Conservation (phyloP, 768 basidiomycete genomes). For the Russula vinacea region DNA sequence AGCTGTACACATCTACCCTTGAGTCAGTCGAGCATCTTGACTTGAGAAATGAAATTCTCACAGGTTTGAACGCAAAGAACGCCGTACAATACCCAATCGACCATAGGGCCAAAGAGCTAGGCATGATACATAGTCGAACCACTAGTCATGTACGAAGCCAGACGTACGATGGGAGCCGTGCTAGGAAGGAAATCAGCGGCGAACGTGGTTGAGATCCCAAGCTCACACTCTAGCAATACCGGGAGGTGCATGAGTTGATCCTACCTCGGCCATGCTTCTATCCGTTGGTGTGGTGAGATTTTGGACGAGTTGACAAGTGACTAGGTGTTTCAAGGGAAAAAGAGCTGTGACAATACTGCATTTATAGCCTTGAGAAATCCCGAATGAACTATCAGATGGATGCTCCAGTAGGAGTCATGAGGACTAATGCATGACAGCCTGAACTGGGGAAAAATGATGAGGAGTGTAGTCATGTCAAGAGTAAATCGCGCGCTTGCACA, state of each 20-base stretch:
- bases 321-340: neutral
- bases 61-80: slow-evolving; percentile 15
- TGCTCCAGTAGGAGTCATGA: neutral
- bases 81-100: slow-evolving; percentile 17
- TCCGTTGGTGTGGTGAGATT: neutral
- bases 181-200: neutral
- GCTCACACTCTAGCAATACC: slow-evolving; percentile 10
- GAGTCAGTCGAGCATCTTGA: neutral
- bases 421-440: neutral
- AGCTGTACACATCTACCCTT: slow-evolving; percentile 16
- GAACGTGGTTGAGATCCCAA: no score
- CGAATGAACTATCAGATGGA: neutral
- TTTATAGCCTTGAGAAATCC: neutral
- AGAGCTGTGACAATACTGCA: neutral
- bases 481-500: neutral
- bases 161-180: slow-evolving; percentile 17
- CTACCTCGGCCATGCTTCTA: neutral
- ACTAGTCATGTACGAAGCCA: neutral
- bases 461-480: neutral
- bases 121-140: neutral
- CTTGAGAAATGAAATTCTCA: neutral
- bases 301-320: neutral
- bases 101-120: slow-evolving; percentile 16
- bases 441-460: neutral
- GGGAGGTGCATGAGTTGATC: neutral